Evolutionary conservation across 176 grass and related monocot genomes (phyloP).

Genomic region (Hordeum vulgare): DNA sequence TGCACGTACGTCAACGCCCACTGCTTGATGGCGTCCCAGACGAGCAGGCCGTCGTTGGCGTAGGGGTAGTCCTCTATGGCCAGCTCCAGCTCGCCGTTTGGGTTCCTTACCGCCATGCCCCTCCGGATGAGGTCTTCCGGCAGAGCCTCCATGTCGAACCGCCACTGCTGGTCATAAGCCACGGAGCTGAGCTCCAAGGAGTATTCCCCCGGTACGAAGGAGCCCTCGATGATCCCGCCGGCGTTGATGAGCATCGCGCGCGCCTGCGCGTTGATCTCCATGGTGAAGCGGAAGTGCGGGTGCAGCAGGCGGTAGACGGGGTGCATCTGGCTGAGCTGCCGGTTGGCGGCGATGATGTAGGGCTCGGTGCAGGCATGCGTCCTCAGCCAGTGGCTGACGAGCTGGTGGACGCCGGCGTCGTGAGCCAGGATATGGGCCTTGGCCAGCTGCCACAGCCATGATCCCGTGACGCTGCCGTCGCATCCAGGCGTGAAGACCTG

Average conservation of each 20-base stretch:
- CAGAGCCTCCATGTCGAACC: conserved; percentile 77
- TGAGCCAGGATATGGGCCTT: conserved; percentile 57
- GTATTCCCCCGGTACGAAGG: conserved; percentile 61
- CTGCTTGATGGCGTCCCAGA: conserved; percentile 60
- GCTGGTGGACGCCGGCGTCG: conserved; percentile 58
- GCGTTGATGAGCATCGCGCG: conserved; percentile 66
- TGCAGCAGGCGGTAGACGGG: conserved; percentile 73
- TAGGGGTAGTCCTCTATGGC: conserved; percentile 81
- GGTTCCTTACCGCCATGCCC: conserved; percentile 50
- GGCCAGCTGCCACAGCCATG: conserved; percentile 73
- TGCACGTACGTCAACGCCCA: conserved; percentile 52
- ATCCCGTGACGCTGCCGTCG: neutral
- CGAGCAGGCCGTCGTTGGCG: conserved; percentile 60
- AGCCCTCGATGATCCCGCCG: conserved; percentile 63
- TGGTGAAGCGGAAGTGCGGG: conserved; percentile 89
- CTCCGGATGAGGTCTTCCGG: conserved; percentile 64
- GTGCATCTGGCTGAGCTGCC: conserved; percentile 81
- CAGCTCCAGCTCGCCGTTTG: conserved; percentile 45
- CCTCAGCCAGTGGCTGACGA: conserved; percentile 34
- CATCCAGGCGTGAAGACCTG: conserved; percentile 33
- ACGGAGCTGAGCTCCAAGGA: conserved; percentile 56
- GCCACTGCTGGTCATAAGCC: conserved; percentile 59
- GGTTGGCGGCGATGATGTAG: conserved; percentile 78
- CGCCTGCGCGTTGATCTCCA: conserved; percentile 83
- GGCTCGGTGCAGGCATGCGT: conserved; percentile 78